phyloP scores from a whole-genome alignment of 768 basidiomycete genomes.

The Boletus barrowsii region DNA sequence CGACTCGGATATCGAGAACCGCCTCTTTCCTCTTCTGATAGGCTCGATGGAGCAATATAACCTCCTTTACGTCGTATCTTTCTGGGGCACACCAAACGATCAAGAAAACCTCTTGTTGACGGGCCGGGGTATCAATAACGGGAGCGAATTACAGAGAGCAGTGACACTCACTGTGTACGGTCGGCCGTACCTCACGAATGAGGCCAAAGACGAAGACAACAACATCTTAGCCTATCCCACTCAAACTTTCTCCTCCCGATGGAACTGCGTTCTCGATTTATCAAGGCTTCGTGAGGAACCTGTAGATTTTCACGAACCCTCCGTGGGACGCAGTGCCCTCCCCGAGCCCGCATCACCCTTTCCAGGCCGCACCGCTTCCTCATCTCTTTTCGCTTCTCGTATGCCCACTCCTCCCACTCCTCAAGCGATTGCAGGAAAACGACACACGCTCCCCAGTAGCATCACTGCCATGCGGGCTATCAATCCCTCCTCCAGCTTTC shows the following conservation, averaged over 20 bases:
- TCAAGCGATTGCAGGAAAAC: constrained; percentile 54
- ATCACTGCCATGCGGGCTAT: constrained; percentile 32
- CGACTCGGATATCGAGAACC: constrained; percentile 39
- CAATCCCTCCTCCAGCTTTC: constrained; percentile 13
- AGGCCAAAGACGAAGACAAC: constrained; percentile 14
- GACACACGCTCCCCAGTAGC: constrained; percentile 46
- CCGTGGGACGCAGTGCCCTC: constrained; percentile 40
- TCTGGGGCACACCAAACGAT: constrained; percentile 64
- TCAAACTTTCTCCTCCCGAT: constrained; percentile 72
- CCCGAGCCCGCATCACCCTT: constrained; percentile 83
- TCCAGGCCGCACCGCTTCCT: constrained; percentile 39
- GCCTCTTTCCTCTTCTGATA: constrained; percentile 70
- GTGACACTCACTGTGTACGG: constrained; percentile 81
- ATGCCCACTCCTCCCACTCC: constrained; percentile 15
- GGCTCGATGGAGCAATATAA: constrained; percentile 79
- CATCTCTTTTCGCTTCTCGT: constrained; percentile 29
- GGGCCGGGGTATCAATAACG: constrained; percentile 30
- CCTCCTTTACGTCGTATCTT: constrained; percentile 84
- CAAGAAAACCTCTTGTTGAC: constrained; percentile 37
- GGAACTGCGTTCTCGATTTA: constrained; percentile 91
- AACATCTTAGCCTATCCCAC: constrained; percentile 54
- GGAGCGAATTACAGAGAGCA: constrained; percentile 60
- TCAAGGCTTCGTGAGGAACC: constrained; percentile 30
- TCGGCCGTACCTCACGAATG: constrained; percentile 51
- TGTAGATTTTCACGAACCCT: constrained; percentile 12